These are phyloP conservation scores for Lippia alba DNA, from an alignment of 305 asterid species.

Conservation along the genomic window DNA sequence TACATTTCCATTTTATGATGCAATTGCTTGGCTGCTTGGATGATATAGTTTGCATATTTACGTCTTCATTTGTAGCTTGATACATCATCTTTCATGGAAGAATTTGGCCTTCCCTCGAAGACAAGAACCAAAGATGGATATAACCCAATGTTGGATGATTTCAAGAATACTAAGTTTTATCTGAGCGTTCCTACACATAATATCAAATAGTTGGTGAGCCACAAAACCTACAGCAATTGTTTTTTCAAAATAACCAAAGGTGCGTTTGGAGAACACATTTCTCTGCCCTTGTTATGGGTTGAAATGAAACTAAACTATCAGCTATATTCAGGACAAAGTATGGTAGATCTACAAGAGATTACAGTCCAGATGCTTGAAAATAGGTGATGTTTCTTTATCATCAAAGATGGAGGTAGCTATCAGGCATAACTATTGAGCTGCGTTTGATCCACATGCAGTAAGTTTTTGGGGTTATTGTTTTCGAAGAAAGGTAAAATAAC, in stretches of 20 bases:
- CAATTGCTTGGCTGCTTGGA: background rate
- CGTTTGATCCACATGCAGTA: constrained; percentile 1
- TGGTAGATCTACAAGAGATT: constrained; percentile 5
- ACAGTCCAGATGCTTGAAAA: background rate
- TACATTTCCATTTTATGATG: background rate
- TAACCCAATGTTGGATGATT: constrained; percentile 97
- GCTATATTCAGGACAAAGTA: background rate
- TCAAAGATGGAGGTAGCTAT: background rate
- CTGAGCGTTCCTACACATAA: constrained; percentile 96
- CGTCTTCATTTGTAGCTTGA: constrained; percentile 62
- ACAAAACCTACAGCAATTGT: background rate
- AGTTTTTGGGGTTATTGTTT: background rate
- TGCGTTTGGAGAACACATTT: background rate
- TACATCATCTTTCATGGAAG: constrained; percentile 93
- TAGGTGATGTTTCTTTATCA: background rate
- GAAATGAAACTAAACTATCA: background rate
- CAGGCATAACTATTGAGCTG: background rate
- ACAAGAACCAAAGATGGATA: constrained; percentile 94
- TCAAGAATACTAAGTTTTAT: constrained; percentile 91
- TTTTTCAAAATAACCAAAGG: constrained; percentile 16
- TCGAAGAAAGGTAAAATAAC: background rate
- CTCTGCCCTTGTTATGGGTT: constrained; percentile 11
- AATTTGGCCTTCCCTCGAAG: constrained; percentile 90
- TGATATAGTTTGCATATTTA: background rate
- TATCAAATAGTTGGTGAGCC: constrained; percentile 48